Evolutionary conservation across 805 yeast genomes (phyloP).

Genomic region (Myxozyma udenii): DNA sequence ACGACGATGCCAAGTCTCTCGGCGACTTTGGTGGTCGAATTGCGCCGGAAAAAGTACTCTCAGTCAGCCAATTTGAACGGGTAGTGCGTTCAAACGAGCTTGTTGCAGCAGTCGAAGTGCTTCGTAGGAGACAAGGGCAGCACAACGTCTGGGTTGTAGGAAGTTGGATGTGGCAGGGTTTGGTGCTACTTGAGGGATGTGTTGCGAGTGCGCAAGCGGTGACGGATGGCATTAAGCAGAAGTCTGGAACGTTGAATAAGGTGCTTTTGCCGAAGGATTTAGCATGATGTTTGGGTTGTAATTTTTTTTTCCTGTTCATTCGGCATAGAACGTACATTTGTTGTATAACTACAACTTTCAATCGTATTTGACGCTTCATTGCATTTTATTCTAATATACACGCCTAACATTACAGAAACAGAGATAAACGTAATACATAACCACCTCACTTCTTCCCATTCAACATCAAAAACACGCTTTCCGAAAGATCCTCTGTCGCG

Average conservation of each 20-base stretch:
- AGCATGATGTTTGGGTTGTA: background rate
- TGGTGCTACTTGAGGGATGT: slow-evolving; percentile 26
- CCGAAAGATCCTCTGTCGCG: slow-evolving; percentile 66
- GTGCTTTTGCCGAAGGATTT: background rate
- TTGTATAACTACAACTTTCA: too few relatives aligned
- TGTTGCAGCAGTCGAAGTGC: slow-evolving; percentile 15
- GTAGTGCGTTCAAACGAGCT: slow-evolving; percentile 19
- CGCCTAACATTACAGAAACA: background rate
- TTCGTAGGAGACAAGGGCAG: slow-evolving; percentile 21
- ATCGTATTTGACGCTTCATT: too few relatives aligned
- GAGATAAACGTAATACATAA: background rate
- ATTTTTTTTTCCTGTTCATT: background rate
- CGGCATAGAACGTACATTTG: background rate
- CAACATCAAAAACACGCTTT: slow-evolving; percentile 57
- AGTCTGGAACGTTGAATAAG: background rate
- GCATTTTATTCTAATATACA: background rate
- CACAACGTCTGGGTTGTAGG: slow-evolving; percentile 25
- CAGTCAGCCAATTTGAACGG: slow-evolving; percentile 18
- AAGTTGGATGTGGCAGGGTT: slow-evolving; percentile 29
- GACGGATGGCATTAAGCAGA: slow-evolving; percentile 12
- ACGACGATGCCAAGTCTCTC: background rate
- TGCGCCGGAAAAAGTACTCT: slow-evolving; percentile 8
- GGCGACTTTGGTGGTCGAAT: slow-evolving; percentile 22
- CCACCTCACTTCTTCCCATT: slow-evolving; percentile 11
- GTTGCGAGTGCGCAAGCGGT: slow-evolving; percentile 20